These are phyloP conservation scores for Ustilaginoidea virens DNA, from an alignment of 2,329 filamentous ascomycete species.

Conservation along the genomic window DNA sequence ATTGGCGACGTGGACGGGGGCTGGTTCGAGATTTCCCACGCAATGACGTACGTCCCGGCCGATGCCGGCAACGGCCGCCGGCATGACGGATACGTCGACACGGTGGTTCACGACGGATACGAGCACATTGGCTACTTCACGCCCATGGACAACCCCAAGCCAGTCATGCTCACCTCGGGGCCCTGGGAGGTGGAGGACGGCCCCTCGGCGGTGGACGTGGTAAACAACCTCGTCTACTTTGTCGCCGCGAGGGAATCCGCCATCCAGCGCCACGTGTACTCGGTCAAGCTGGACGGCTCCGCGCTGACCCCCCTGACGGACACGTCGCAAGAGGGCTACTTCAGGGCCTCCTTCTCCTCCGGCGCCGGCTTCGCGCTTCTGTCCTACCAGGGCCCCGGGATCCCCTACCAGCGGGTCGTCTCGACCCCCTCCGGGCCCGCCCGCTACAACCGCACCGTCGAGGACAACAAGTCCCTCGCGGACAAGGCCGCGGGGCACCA, in stretches of 20 bases:
- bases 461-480: slow-evolving; percentile 60
- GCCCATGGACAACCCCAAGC: slow-evolving; percentile 68
- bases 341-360: slow-evolving; percentile 68
- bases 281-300: slow-evolving; percentile 68
- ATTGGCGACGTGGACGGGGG: slow-evolving; percentile 79
- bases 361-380: slow-evolving; percentile 73
- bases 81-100: slow-evolving; percentile 86
- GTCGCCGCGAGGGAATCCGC: slow-evolving; percentile 73
- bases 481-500: slow-evolving; percentile 60
- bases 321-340: slow-evolving; percentile 59
- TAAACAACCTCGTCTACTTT: slow-evolving; percentile 83
- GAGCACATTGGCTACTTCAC: slow-evolving; percentile 91
- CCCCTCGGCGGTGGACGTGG: slow-evolving; percentile 70
- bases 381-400: slow-evolving; percentile 65
- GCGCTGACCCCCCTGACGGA: slow-evolving; percentile 61
- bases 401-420: slow-evolving; percentile 84
- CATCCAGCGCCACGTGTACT: slow-evolving; percentile 84
- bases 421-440: slow-evolving; percentile 58
- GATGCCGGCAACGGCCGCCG: slow-evolving; percentile 60
- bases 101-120: slow-evolving; percentile 69
- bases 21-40: slow-evolving; percentile 90
- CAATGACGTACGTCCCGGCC: slow-evolving; percentile 73
- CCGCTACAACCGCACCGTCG: slow-evolving; percentile 54
- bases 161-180: slow-evolving; percentile 73
- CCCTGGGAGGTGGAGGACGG: slow-evolving; percentile 84